phyloP scores from a whole-genome alignment of 2,329 filamentous ascomycete genomes.

The Waltergamsia citrina region DNA sequence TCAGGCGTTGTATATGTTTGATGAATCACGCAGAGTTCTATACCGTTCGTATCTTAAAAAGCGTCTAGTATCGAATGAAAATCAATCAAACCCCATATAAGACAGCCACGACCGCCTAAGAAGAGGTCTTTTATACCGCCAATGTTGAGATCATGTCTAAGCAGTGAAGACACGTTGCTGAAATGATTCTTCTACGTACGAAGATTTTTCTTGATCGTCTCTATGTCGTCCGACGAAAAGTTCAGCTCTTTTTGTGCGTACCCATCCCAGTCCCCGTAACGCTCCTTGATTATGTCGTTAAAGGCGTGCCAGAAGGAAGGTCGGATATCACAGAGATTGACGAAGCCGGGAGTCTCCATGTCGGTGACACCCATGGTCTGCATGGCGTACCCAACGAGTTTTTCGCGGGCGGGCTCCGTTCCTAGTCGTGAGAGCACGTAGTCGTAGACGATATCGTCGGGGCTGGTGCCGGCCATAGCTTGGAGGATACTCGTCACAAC shows the following conservation, averaged over 20 bases:
- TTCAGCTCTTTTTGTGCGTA: slow-evolving; percentile 36
- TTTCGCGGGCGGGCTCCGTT: slow-evolving; percentile 37
- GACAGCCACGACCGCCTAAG: too few species aligned
- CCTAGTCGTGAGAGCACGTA: slow-evolving; percentile 46
- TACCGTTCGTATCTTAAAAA: too few species aligned
- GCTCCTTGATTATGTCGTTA: slow-evolving; percentile 26
- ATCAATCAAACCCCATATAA: too few species aligned
- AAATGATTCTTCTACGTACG: slow-evolving; percentile 5
- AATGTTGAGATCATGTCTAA: background rate
- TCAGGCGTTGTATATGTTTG: too few species aligned
- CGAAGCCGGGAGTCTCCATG: slow-evolving; percentile 34
- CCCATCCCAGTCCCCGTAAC: slow-evolving; percentile 38
- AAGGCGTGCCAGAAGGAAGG: slow-evolving; percentile 36
- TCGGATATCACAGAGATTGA: slow-evolving; percentile 34
- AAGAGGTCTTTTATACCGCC: background rate
- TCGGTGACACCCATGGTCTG: slow-evolving; percentile 22
- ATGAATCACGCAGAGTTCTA: too few species aligned
- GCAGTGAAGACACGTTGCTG: too few species aligned
- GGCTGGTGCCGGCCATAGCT: slow-evolving; percentile 34
- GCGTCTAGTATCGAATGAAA: too few species aligned
- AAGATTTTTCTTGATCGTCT: slow-evolving; percentile 36
- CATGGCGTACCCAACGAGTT: slow-evolving; percentile 32
- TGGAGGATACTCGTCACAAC: slow-evolving; percentile 40
- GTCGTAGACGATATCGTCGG: slow-evolving; percentile 33
- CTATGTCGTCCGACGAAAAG: slow-evolving; percentile 34